Percentiles rank a stretch among this genome's conserved stretches.
phyloP scores from a whole-genome alignment of 148 eudicot species.

The Pharnaceum exiguum region DNA sequence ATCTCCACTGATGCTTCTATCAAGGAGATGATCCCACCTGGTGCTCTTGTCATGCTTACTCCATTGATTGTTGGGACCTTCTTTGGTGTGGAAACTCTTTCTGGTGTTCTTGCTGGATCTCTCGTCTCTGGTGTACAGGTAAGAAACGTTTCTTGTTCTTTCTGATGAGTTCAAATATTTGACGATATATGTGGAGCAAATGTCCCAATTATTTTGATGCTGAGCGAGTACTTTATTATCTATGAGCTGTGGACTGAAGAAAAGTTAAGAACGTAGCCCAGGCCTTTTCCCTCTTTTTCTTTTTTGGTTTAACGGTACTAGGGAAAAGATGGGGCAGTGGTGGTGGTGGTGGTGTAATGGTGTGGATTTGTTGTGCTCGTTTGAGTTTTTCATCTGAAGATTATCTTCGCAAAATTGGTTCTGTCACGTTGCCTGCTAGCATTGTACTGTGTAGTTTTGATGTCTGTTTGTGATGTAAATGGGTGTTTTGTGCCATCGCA shows the following conservation, averaged over 20 bases:
- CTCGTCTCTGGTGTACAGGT: constrained; percentile 96
- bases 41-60: constrained; percentile 91
- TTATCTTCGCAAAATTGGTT: no score
- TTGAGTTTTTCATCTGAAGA: no score
- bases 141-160: background rate
- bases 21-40: constrained; percentile 90
- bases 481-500: constrained; percentile 19
- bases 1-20: constrained; percentile 98
- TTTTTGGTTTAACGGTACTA: no score
- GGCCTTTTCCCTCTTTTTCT: no score
- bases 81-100: constrained; percentile 84
- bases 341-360: no score
- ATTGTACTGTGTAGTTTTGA: background rate
- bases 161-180: background rate
- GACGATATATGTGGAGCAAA: no score
- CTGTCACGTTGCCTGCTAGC: background rate
- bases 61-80: constrained; percentile 81
- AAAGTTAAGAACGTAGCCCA: no score
- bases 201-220: no score
- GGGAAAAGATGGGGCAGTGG: no score
- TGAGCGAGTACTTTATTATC: no score
- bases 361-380: no score
- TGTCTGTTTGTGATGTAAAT: background rate
- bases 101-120: constrained; percentile 90
- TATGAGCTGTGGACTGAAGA: no score